Evolutionary conservation across 2,329 filamentous ascomycete species (phyloP).

Genomic region (Conoideocrella luteorostrata): DNA sequence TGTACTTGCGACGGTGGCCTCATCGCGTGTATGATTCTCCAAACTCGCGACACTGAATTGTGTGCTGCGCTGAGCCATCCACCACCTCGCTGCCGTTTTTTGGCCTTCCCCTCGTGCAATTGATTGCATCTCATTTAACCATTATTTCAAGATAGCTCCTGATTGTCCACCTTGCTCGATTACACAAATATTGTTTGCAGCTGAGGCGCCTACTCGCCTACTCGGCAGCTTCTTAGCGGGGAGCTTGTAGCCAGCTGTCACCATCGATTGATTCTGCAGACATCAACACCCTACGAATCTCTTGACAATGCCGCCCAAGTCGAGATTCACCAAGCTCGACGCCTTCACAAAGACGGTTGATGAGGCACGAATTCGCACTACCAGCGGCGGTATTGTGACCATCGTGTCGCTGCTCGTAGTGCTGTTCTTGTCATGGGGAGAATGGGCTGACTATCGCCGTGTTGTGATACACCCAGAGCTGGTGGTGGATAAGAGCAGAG

Average conservation of each 20-base stretch:
- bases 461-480: constrained; percentile 85
- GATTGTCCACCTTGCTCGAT: background rate
- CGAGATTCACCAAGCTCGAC: constrained; percentile 91
- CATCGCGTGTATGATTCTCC: constrained; percentile 7
- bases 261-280: background rate
- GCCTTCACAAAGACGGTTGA: constrained; percentile 99
- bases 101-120: background rate
- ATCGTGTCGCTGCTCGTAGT: constrained; percentile 85
- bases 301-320: constrained; percentile 72
- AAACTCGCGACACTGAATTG: constrained; percentile 3
- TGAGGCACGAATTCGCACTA: constrained; percentile 92
- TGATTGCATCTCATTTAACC: background rate
- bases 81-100: background rate
- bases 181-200: background rate
- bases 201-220: background rate
- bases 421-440: constrained; percentile 82
- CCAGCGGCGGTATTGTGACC: constrained; percentile 90
- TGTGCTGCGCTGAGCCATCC: constrained; percentile 1
- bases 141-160: background rate
- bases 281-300: background rate
- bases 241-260: background rate
- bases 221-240: background rate
- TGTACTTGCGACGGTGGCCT: constrained; percentile 33
- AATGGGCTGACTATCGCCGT: constrained; percentile 90
- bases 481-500: constrained; percentile 93